Evolutionary conservation across 2,329 filamentous ascomycete species (phyloP).

Genomic region (Ceratocystis diversiconidia): DNA sequence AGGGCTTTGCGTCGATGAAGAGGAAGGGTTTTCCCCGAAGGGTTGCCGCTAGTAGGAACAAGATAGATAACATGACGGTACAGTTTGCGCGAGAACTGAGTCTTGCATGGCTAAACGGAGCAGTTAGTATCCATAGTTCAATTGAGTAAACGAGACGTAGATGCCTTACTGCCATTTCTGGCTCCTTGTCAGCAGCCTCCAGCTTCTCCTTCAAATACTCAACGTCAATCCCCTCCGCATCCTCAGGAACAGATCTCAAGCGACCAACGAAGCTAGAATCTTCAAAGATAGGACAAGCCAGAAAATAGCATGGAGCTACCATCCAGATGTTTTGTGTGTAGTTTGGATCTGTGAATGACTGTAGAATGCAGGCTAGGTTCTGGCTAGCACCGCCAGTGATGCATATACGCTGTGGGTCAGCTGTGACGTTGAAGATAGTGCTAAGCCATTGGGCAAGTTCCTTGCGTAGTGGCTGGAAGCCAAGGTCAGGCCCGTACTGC

Average conservation of each 20-base stretch:
- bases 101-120: conserved; percentile 37
- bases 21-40: conserved; percentile 71
- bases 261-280: conserved; percentile 60
- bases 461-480: conserved; percentile 54
- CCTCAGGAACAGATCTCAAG: conserved; percentile 58
- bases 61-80: conserved; percentile 82
- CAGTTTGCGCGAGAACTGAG: conserved; percentile 48
- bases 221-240: conserved; percentile 62
- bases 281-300: conserved; percentile 74
- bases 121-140: neutral
- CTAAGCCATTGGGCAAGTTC: conserved; percentile 56
- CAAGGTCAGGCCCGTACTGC: conserved; percentile 65
- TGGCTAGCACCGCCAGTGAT: conserved; percentile 79
- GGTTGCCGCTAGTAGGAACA: conserved; percentile 81
- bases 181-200: conserved; percentile 21
- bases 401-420: conserved; percentile 48
- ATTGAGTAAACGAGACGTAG: neutral
- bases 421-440: conserved; percentile 19
- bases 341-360: conserved; percentile 65
- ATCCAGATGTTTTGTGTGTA: conserved; percentile 68
- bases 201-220: conserved; percentile 26
- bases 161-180: conserved; percentile 13
- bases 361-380: conserved; percentile 61
- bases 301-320: conserved; percentile 67
- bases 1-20: conserved; percentile 50